phyloP scores from a whole-genome alignment of 345 rosid genomes.

The Chamaenerion angustifolium region DNA sequence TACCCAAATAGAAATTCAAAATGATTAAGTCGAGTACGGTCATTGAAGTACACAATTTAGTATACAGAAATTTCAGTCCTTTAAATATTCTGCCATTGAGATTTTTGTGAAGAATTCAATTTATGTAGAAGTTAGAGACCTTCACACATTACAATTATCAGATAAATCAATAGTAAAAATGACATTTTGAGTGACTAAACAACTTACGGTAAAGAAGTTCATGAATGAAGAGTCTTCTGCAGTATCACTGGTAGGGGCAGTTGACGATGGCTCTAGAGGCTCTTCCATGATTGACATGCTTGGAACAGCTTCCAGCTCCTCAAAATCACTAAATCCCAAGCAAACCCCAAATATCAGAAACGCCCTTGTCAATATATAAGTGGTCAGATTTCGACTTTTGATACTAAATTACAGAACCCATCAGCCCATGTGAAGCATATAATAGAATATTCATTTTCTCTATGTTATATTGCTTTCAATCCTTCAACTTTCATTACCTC shows the following conservation, averaged over 20 bases:
- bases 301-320: constrained; percentile 56
- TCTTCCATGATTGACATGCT: constrained; percentile 44
- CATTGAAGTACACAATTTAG: background rate
- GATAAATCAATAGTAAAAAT: too few species aligned
- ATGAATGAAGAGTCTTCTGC: constrained; percentile 43
- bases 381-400: too few species aligned
- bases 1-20: background rate
- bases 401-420: background rate
- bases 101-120: background rate
- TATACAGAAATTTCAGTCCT: background rate
- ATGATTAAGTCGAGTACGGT: background rate
- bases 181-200: background rate
- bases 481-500: constrained; percentile 21
- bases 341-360: background rate
- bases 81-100: background rate
- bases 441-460: background rate
- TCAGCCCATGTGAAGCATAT: background rate
- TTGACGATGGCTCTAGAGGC: constrained; percentile 41
- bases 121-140: background rate
- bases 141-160: too few species aligned
- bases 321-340: constrained; percentile 31
- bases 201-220: constrained; percentile 46
- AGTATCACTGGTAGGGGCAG: constrained; percentile 23
- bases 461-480: background rate
- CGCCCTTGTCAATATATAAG: too few species aligned